A percentile compares a stretch with the other conserved stretches of the same genome.
phyloP scores from a whole-genome alignment of 768 basidiomycete species.

The Phlebiopsis flavidoalba region DNA sequence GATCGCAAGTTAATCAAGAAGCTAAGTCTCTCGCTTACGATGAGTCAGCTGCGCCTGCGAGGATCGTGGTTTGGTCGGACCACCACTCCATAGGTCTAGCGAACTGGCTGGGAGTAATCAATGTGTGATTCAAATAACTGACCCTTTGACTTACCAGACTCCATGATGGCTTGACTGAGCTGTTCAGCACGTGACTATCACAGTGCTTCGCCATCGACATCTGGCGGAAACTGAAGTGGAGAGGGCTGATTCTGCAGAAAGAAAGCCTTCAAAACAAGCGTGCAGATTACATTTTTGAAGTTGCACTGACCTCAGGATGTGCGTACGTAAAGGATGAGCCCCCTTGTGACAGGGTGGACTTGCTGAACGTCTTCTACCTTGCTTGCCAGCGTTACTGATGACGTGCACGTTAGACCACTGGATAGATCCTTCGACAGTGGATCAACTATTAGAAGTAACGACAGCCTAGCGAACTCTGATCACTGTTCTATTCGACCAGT shows the following conservation, averaged over 20 bases:
- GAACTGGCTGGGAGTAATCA: neutral
- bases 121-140: neutral
- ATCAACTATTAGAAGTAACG: too few species aligned
- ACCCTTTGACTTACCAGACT: conserved; percentile 50
- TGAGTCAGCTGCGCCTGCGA: conserved; percentile 72
- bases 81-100: conserved; percentile 60
- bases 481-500: too few species aligned
- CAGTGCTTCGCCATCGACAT: conserved; percentile 73
- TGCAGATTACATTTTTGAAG: neutral
- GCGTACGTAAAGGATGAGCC: conserved; percentile 77
- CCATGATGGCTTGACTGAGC: conserved; percentile 63
- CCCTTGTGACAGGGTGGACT: conserved; percentile 80
- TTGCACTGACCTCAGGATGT: conserved; percentile 45
- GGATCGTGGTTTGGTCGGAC: conserved; percentile 74
- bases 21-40: conserved; percentile 67
- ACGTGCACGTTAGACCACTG: neutral
- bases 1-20: conserved; percentile 89
- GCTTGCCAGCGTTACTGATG: conserved; percentile 58
- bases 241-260: conserved; percentile 56
- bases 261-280: neutral
- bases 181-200: conserved; percentile 77
- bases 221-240: conserved; percentile 77
- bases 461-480: too few species aligned
- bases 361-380: conserved; percentile 64
- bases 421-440: too few species aligned